phyloP scores from a whole-genome alignment of 345 rosid genomes.

The Pistacia atlantica region DNA sequence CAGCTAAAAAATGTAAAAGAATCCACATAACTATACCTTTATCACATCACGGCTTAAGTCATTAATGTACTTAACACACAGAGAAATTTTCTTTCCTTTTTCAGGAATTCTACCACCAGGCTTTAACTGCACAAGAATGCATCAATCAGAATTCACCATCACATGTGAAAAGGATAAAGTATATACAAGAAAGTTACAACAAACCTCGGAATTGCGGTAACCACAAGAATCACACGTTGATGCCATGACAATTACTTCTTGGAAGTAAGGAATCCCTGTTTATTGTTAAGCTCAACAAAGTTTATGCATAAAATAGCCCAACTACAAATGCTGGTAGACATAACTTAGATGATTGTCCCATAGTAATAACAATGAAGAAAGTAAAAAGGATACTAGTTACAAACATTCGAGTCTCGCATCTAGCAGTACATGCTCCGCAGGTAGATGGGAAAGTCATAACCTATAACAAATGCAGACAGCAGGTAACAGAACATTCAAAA shows the following conservation, averaged over 20 bases:
- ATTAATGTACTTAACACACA: constrained; percentile 49
- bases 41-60: constrained; percentile 92
- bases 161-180: neutral
- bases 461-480: constrained; percentile 25
- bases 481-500: neutral
- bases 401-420: constrained; percentile 63
- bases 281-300: constrained; percentile 44
- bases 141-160: constrained; percentile 16
- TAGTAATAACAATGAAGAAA: neutral
- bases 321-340: neutral
- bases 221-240: constrained; percentile 88
- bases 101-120: constrained; percentile 88
- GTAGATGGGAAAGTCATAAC: constrained; percentile 70
- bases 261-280: constrained; percentile 90
- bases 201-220: constrained; percentile 94
- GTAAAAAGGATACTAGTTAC: constrained; percentile 58
- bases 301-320: neutral
- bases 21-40: constrained; percentile 54
- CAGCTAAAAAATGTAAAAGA: neutral
- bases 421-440: constrained; percentile 51
- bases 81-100: constrained; percentile 75
- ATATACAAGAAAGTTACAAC: constrained; percentile 20
- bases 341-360: neutral
- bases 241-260: constrained; percentile 98
- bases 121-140: constrained; percentile 60